Evolutionary conservation across 139 green algal species (phyloP).

Genomic region (Eudorina sp.): DNA sequence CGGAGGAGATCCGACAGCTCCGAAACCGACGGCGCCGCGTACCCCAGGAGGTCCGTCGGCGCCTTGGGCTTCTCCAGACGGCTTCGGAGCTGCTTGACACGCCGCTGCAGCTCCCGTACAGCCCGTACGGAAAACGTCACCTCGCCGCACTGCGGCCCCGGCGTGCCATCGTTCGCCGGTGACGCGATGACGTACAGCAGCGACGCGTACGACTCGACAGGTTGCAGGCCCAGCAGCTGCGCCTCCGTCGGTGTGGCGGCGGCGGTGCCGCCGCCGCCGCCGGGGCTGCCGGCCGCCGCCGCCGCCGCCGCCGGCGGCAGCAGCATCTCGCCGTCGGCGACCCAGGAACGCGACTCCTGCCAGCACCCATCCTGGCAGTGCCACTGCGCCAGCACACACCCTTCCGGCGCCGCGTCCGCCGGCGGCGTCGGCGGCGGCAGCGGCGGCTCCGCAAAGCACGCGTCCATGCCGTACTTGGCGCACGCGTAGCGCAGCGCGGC

Average conservation of each 20-base stretch:
- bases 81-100: constrained; percentile 33
- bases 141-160: constrained; percentile 40
- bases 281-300: too few species aligned
- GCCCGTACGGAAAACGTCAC: constrained; percentile 41
- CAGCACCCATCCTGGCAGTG: constrained; percentile 58
- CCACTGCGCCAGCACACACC: constrained; percentile 58
- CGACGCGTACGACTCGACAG: constrained; percentile 35
- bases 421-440: constrained; percentile 29
- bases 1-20: constrained; percentile 47
- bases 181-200: constrained; percentile 53
- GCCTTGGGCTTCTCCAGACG: constrained; percentile 53
- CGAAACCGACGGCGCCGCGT: constrained; percentile 3
- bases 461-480: constrained; percentile 58
- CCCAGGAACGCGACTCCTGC: constrained; percentile 54
- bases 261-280: background rate
- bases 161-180: background rate
- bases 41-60: constrained; percentile 56
- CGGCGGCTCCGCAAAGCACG: constrained; percentile 53
- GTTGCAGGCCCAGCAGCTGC: constrained; percentile 45
- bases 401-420: background rate
- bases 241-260: constrained; percentile 17
- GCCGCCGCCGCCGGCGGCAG: too few species aligned
- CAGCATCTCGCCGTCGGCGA: background rate
- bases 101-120: constrained; percentile 47
- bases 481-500: constrained; percentile 40